Conservation (phyloP, 2,329 filamentous ascomycete genomes). For the Lithohypha guttulata region DNA sequence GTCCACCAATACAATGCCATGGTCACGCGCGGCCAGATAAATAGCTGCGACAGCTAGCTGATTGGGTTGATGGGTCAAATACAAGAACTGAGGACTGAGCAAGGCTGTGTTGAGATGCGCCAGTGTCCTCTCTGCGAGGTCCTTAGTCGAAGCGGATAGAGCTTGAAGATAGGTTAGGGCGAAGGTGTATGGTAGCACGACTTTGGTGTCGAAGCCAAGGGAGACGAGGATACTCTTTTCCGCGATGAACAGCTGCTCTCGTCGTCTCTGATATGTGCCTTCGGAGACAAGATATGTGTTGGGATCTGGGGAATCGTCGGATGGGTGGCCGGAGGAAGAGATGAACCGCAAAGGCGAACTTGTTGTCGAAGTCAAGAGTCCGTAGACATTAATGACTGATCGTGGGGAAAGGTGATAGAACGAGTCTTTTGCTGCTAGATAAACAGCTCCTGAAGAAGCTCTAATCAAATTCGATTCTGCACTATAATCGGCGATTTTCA, state of each 20-base stretch:
- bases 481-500: background rate
- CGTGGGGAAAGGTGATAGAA: slow-evolving; percentile 64
- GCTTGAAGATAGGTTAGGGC: slow-evolving; percentile 89
- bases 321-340: slow-evolving; percentile 14
- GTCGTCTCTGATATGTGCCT: slow-evolving; percentile 55
- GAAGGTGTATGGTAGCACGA: slow-evolving; percentile 73
- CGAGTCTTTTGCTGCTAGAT: slow-evolving; percentile 72
- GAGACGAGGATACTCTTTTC: slow-evolving; percentile 68
- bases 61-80: slow-evolving; percentile 82
- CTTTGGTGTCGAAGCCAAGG: slow-evolving; percentile 73
- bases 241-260: slow-evolving; percentile 55
- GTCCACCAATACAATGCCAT: slow-evolving; percentile 66
- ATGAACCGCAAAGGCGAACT: slow-evolving; percentile 43
- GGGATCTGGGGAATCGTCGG: slow-evolving; percentile 30
- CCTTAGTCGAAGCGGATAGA: slow-evolving; percentile 45
- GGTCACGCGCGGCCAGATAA: slow-evolving; percentile 75
- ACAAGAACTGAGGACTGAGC: slow-evolving; percentile 77
- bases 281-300: slow-evolving; percentile 61
- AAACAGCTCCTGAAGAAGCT: slow-evolving; percentile 69
- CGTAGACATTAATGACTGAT: slow-evolving; percentile 74
- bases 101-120: slow-evolving; percentile 78
- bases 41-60: slow-evolving; percentile 78
- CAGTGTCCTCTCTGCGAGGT: slow-evolving; percentile 55
- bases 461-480: slow-evolving; percentile 42
- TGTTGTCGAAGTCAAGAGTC: slow-evolving; percentile 58